Percentiles rank a stretch among this genome's conserved stretches.
Conservation (phyloP, 192 early-diverging fungal species). For the Podila epigama region DNA sequence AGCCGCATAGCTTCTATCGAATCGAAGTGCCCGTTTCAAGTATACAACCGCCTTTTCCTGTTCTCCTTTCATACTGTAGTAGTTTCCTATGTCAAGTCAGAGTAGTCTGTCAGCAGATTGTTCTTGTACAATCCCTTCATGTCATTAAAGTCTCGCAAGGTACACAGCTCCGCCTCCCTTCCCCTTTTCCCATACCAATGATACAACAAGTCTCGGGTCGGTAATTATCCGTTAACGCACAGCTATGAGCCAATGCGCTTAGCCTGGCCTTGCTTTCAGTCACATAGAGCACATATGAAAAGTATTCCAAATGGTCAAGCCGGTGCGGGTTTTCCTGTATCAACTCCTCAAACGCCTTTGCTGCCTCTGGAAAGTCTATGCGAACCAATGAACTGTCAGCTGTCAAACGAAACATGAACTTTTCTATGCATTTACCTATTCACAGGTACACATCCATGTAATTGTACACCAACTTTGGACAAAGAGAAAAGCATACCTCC, state of each 20-base stretch:
- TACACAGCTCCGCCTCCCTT: too few species aligned
- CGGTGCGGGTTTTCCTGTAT: constrained; percentile 76
- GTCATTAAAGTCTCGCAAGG: too few species aligned
- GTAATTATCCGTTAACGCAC: constrained; percentile 75
- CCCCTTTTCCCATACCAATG: constrained; percentile 55
- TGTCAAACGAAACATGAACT: not conserved
- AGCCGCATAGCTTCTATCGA: constrained; percentile 76
- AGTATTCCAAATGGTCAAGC: constrained; percentile 83
- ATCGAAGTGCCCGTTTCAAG: constrained; percentile 84
- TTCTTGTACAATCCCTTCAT: not conserved
- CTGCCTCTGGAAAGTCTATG: constrained; percentile 77
- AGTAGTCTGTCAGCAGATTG: not conserved
- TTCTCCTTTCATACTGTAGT: constrained; percentile 83
- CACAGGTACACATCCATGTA: not conserved
- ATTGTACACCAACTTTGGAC: not conserved
- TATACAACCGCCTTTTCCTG: constrained; percentile 86
- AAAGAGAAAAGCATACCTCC: constrained; percentile 21
- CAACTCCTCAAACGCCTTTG: constrained; percentile 72
- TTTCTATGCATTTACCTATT: not conserved
- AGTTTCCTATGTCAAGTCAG: constrained; percentile 71
- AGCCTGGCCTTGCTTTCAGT: constrained; percentile 75
- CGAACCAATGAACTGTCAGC: not conserved
- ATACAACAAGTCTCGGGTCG: constrained; percentile 89
- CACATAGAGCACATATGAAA: constrained; percentile 89
- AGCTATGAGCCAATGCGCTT: constrained; percentile 78